phyloP scores from a whole-genome alignment of 2,329 filamentous ascomycete species.

The Blastomyces emzantsi region DNA sequence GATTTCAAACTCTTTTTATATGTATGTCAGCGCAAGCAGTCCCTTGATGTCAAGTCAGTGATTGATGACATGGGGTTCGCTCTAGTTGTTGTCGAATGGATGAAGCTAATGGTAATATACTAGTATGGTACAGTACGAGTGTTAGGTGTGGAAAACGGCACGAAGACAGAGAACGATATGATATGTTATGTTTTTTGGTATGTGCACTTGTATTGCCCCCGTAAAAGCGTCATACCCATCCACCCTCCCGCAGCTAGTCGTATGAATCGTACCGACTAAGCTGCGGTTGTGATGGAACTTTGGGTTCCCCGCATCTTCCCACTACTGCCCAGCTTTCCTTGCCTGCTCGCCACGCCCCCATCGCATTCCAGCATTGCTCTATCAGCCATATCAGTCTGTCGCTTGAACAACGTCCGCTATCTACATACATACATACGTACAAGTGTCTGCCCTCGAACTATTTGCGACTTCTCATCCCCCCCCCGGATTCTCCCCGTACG shows the following conservation, averaged over 20 bases:
- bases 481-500: neutral
- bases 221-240: neutral
- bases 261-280: neutral
- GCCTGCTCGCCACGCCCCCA: neutral
- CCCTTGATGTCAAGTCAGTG: neutral
- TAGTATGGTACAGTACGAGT: neutral
- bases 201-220: neutral
- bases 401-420: neutral
- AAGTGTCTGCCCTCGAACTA: too few relatives aligned
- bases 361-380: neutral
- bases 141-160: neutral
- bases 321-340: neutral
- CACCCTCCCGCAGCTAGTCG: neutral
- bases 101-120: neutral
- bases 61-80: neutral
- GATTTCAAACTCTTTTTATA: neutral
- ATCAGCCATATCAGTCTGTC: neutral
- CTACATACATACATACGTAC: too few relatives aligned
- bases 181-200: neutral
- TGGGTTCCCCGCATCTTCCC: slow-evolving; percentile 4
- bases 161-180: neutral
- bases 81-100: too few relatives aligned
- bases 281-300: neutral
- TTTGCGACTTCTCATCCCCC: too few relatives aligned
- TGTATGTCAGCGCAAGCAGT: neutral